Evolutionary conservation across 768 basidiomycete genomes (phyloP), one percentile per base, ranked within the genome.

Genomic region (Lactarius indigo): DNA sequence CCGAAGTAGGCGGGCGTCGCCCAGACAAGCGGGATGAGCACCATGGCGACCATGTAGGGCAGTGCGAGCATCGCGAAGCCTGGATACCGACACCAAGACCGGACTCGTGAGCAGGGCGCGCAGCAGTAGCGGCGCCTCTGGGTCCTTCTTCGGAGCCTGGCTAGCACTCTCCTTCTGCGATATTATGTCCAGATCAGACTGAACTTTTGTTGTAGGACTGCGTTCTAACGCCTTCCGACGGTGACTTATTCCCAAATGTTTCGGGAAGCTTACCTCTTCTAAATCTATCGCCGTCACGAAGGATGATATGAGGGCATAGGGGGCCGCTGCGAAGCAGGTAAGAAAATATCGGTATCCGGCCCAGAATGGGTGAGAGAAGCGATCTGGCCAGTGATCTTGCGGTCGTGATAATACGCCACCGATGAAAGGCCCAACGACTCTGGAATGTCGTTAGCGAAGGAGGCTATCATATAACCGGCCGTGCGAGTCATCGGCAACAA

Each of bases 401-500:
- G 73, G 73, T 17, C 72, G 73, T 33, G 74, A 71, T 37, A 74
- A 35, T 26, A 66, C 54, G 5, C 73, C 73, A 9, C 73, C 73
- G 10, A 71, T 61, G 2, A 74, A 59, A 1, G 73, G 73, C 3
- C 64, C 66, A 17, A 15, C 10, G 13, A 30, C 20, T n/a, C 18
- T 18, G n/a, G 56, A 59, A 9, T 15, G 2, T 31, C 12, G 8
- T 67, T 52, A 64, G 41, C 18, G 26, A 35, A 58, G 57, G 17
- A 8, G 10, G 12, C 64, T 44, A 61, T 50, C 12, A 44, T 67
- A 26, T 59, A 65, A 23, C 56, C 68, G 20, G 52, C 28, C 10
- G 64, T 59, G 55, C 64, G 61, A 6, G 74, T 70, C 0, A 79
- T 69, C 3, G 80, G 79, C 28, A 81, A 65, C 35, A 76, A 64